These are phyloP conservation scores for Trichoderma sp. DNA, from an alignment of 2,329 filamentous ascomycete species.

Conservation along the genomic window DNA sequence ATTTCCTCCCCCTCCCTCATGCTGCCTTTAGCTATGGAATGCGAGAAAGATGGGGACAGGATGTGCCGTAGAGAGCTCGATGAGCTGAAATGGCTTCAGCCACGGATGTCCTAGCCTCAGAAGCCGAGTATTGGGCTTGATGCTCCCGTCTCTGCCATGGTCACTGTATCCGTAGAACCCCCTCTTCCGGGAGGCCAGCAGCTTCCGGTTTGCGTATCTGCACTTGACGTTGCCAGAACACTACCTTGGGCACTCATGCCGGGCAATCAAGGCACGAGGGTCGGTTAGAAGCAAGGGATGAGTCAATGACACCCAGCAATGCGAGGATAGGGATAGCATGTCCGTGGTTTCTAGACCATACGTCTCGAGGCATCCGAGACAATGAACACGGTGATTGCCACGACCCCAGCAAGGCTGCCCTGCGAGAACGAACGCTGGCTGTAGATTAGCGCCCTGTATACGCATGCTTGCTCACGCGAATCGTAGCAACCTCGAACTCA, in stretches of 20 bases:
- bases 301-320: background rate
- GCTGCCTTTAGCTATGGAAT: background rate
- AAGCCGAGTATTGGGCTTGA: too few species aligned
- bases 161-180: too few species aligned
- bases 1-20: background rate
- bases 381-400: background rate
- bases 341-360: too few species aligned
- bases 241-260: too few species aligned
- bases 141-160: too few species aligned
- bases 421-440: background rate
- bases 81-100: background rate
- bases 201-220: too few species aligned
- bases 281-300: too few species aligned
- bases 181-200: too few species aligned
- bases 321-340: background rate
- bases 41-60: background rate
- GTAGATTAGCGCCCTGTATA: background rate
- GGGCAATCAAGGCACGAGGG: too few species aligned
- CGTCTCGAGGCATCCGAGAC: constrained; percentile 2
- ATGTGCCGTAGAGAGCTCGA: background rate
- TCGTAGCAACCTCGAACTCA: background rate
- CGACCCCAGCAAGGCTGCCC: background rate
- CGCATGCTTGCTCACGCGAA: background rate
- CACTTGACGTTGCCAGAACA: too few species aligned
- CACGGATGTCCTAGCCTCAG: background rate